Evolutionary conservation across 345 rosid genomes (phyloP), one percentile per base, ranked within the genome.

Genomic region (Eucalyptus albens): DNA sequence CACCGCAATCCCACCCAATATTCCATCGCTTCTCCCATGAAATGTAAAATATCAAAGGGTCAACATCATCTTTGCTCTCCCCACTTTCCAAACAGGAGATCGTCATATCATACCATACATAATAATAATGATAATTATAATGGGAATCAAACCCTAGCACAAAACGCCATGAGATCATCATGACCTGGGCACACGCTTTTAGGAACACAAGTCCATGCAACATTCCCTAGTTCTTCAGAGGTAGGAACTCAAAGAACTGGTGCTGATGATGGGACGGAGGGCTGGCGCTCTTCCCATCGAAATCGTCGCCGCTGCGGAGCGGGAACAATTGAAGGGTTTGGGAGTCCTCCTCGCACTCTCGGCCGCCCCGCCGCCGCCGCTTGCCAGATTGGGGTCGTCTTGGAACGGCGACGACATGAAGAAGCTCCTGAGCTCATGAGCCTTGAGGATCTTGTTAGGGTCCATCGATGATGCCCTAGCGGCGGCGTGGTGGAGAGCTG

Each of bases 201-300:
- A 91, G 82, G 11, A 19, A 44, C 82, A 11, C 82, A 10, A 72
- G 11, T 37, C 82, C 82, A 19, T 72, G 45, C 45, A 72, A 37
- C 45, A 37, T 37, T 26, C 82, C 82, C 82, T 37, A 95, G 91
- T 94, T 94, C 93, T 96, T 96, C 94, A 96, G 14, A 24, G 99
- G 99, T 86, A 96, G 96, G 91, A 96, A 96, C 92, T 96, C 99
- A 90, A 94, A 96, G 89, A 96, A 96, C 91, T 93, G 96, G 89
- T 80, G 92, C 90, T 92, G 91, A 17, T 92, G 91, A 17, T 92
- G 24, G 40, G 82, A 12, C 15, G 82, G 45, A 37, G 82, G 82
- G 45, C 82, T 93, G 62, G 86, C 87, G 90, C 59, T 91, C 91
- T 88, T 89, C 65, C 86, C 89, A n/a, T 69, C 86, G 45, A 67